Base-by-base conservation (phyloP, 257 asterid species). In the Penstemon barbatus region DNA sequence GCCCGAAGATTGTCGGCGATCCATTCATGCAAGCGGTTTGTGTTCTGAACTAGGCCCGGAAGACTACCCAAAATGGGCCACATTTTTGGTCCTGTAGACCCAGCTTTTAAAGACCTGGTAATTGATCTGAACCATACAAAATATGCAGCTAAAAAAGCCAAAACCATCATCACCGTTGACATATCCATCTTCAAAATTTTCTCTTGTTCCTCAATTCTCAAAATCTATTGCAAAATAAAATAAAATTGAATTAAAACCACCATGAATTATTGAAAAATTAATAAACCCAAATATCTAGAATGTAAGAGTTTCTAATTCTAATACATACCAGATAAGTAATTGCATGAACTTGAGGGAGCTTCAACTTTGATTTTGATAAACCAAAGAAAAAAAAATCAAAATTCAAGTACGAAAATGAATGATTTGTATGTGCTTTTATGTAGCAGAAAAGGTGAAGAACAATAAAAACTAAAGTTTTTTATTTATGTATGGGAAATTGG, bases 21-120 rank as follows among this genome's bases (percentile, higher is more conserved):
- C 91, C 91, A 85, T 41, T 83, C 91, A 56, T 85, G 91, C 86
- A 85, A 70, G 33, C 79, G 76, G 42, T 41, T 68, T 7, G 77
- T 55, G 55, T 85, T 80, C 13, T 69, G 69, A 11, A 85, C 77
- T 33, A 85, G 73, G 64, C 85, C 91, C 43, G 91, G 91, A 55
- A 85, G 64, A 59, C 91, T 85, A 0, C 91, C 91, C 13, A 85
- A 45, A 0, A 85, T 4, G 65, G 91, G 91, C 91, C 91, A 85
- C 40, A 83, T 4, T 46, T 66, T 71, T 37, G 91, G 91, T 67
- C 87, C 89, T 44, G 12, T 71, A 4, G 84, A 59, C 43, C 85
- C 87, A 25, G 33, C 33, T 15, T 12, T 78, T 7, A 83, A 42
- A 25, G 81, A 72, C 48, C 67, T 79, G 0, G 74, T 66, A 33